These are phyloP conservation scores for Pseudocercospora pini-densiflorae DNA, from an alignment of 2,329 filamentous ascomycete genomes.

Conservation along the genomic window DNA sequence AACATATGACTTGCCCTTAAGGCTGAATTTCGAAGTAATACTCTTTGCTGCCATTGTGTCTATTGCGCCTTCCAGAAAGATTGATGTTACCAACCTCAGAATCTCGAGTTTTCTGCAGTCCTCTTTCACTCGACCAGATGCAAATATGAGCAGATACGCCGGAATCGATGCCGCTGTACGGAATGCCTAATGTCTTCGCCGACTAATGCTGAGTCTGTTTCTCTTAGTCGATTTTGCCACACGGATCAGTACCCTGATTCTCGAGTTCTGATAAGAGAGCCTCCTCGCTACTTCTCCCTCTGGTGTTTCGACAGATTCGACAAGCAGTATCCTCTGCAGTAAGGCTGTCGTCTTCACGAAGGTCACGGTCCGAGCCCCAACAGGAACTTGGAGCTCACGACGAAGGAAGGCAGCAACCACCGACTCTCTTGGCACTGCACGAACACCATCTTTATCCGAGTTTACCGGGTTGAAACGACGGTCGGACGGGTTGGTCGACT, in stretches of 20 bases:
- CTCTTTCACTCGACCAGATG: not conserved
- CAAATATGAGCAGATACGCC: not conserved
- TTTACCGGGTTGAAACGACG: conserved; percentile 14
- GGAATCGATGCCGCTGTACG: conserved; percentile 3
- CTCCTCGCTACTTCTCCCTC: not conserved
- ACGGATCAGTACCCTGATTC: not conserved
- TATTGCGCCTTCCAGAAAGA: not conserved
- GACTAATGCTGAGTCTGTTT: conserved; percentile 4
- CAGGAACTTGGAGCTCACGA: not conserved
- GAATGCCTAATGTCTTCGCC: not conserved
- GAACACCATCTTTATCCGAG: conserved; percentile 22
- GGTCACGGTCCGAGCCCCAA: conserved; percentile 6
- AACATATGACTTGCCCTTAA: conserved; percentile 33
- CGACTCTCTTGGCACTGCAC: conserved; percentile 17
- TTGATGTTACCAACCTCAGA: not conserved
- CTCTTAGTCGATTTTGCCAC: not conserved
- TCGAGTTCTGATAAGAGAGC: conserved; percentile 2
- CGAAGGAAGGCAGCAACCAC: not conserved
- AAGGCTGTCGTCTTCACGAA: not conserved
- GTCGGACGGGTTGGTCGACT: not conserved
- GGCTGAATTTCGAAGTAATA: conserved; percentile 28
- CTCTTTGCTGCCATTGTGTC: conserved; percentile 12
- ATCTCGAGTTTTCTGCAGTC: not conserved
- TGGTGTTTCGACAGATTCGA: not conserved
- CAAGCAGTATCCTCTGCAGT: not conserved